phyloP scores from a whole-genome alignment of 257 asterid species.

The Thymus mandschuricus region DNA sequence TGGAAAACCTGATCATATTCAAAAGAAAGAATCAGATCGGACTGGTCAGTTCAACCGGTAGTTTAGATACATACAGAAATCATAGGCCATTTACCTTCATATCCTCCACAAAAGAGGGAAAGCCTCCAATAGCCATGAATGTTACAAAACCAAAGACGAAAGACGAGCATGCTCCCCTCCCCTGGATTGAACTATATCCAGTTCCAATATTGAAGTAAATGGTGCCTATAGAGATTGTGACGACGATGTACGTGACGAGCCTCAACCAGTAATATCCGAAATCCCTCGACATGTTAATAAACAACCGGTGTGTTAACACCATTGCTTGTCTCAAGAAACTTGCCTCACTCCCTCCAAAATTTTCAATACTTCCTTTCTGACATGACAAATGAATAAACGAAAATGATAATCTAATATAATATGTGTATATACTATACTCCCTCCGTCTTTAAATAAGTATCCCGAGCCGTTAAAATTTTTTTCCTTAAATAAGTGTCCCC shows the following conservation, averaged over 20 bases:
- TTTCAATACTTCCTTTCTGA: constrained; percentile 88
- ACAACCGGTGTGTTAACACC: constrained; percentile 83
- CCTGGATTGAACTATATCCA: constrained; percentile 76
- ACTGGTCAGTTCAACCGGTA: too few relatives aligned
- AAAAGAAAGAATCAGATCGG: too few relatives aligned
- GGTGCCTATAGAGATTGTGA: constrained; percentile 84
- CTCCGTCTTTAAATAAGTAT: too few relatives aligned
- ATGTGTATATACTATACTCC: too few relatives aligned
- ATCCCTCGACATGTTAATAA: constrained; percentile 92
- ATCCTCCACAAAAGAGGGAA: constrained; percentile 94
- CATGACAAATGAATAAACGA: too few relatives aligned
- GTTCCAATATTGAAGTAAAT: constrained; percentile 89
- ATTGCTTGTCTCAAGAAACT: constrained; percentile 84
- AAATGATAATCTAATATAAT: too few relatives aligned
- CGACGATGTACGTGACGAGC: constrained; percentile 78
- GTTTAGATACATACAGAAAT: too few relatives aligned
- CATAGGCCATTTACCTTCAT: constrained; percentile 66
- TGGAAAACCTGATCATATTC: constrained; percentile 64
- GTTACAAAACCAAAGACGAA: constrained; percentile 93
- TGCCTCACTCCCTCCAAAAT: constrained; percentile 95
- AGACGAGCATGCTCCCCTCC: constrained; percentile 94
- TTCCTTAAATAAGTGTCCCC: too few relatives aligned
- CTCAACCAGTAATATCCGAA: constrained; percentile 97
- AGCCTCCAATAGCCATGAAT: constrained; percentile 96
- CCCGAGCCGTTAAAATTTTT: too few relatives aligned